Conservation (phyloP, 345 rosid genomes). For the Dipteronia dyeriana region DNA sequence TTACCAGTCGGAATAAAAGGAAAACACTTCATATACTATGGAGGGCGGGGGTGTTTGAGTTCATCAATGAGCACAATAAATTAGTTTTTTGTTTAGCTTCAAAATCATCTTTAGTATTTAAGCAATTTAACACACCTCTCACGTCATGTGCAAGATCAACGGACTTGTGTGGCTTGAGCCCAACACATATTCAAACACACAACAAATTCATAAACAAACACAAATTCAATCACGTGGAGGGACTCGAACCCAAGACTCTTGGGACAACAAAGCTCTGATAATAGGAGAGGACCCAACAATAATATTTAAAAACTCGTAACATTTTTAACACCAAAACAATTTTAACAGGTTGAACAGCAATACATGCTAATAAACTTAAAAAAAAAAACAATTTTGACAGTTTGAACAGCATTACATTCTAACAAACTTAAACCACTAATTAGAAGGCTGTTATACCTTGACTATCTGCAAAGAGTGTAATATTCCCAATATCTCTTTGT, state of each 20-base stretch:
- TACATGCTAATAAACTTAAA: slow-evolving; percentile 5
- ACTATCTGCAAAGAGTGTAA: slow-evolving; percentile 97
- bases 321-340: not conserved
- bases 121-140: no score
- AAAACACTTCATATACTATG: not conserved
- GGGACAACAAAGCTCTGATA: no score
- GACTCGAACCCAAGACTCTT: no score
- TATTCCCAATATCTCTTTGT: slow-evolving; percentile 91
- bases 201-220: no score
- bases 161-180: no score
- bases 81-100: not conserved
- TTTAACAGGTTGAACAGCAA: not conserved
- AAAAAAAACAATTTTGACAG: not conserved
- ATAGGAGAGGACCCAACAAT: no score
- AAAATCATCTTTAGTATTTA: no score
- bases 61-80: not conserved
- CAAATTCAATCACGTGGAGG: no score
- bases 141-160: no score
- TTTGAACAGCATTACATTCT: not conserved
- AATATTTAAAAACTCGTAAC: no score
- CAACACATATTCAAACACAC: no score
- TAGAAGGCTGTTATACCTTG: slow-evolving; percentile 53
- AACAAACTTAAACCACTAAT: not conserved
- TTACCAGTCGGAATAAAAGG: not conserved
- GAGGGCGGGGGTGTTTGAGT: not conserved